Conservation (phyloP, 2,329 filamentous ascomycete species). For the Aspergillus sp. region DNA sequence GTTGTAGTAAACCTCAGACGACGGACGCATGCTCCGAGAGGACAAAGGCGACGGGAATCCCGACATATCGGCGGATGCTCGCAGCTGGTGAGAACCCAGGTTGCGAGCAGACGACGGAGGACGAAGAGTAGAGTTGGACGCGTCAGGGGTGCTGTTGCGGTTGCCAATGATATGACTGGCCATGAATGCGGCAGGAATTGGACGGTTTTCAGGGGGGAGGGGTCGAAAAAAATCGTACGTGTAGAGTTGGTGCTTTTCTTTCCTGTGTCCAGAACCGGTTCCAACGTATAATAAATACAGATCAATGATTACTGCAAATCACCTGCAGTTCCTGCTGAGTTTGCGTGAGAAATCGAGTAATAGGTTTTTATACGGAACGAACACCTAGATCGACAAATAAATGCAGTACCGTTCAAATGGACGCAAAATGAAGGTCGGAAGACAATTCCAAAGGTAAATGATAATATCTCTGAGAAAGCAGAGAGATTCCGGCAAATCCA, state of each 20-base stretch:
- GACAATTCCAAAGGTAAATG: slow-evolving; percentile 10
- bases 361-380: slow-evolving; percentile 3
- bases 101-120: slow-evolving; percentile 76
- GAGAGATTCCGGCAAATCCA: slow-evolving; percentile 18
- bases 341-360: slow-evolving; percentile 24
- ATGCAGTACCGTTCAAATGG: slow-evolving; percentile 8
- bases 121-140: slow-evolving; percentile 69
- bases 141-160: slow-evolving; percentile 95
- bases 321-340: slow-evolving; percentile 77
- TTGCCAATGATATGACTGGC: slow-evolving; percentile 66
- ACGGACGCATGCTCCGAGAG: slow-evolving; percentile 75
- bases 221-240: background rate
- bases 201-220: background rate
- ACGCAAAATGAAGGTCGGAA: slow-evolving; percentile 10
- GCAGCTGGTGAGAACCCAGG: slow-evolving; percentile 73
- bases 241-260: background rate
- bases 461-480: slow-evolving; percentile 14
- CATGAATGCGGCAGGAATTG: slow-evolving; percentile 29
- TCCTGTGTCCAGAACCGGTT: slow-evolving; percentile 1
- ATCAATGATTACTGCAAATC: slow-evolving; percentile 38
- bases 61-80: slow-evolving; percentile 93
- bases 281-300: slow-evolving; percentile 28
- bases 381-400: slow-evolving; percentile 1
- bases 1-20: slow-evolving; percentile 86
- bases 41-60: slow-evolving; percentile 64